Evolutionary conservation across 2,329 filamentous ascomycete species (phyloP).

Genomic region (Fusarium compactum): DNA sequence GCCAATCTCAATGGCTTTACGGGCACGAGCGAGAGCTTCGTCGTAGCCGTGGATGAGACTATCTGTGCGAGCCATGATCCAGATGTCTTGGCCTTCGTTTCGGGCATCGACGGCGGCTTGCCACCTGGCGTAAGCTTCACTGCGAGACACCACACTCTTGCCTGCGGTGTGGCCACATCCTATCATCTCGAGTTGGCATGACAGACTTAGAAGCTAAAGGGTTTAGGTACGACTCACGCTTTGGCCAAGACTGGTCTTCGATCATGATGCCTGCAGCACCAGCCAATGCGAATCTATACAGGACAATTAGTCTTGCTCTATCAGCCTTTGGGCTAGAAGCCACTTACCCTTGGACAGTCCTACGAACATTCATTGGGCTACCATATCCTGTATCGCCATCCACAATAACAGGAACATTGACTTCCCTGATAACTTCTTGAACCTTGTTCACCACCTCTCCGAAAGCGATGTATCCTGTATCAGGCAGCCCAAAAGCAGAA

Average conservation of each 20-base stretch:
- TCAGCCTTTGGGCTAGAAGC: fast-evolving
- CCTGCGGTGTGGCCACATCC: conserved; percentile 57
- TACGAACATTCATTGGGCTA: conserved; percentile 59
- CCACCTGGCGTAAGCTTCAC: conserved; percentile 59
- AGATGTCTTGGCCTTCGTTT: conserved; percentile 59
- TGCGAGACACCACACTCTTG: conserved; percentile 59
- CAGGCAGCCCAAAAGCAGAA: conserved; percentile 56
- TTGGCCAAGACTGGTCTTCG: conserved; percentile 63
- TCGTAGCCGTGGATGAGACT: conserved; percentile 57
- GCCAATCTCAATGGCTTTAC: conserved; percentile 57
- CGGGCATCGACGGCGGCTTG: conserved; percentile 61
- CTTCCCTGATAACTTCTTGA: conserved; percentile 55
- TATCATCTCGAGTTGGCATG: not conserved
- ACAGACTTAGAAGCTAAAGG: not conserved
- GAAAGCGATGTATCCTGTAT: conserved; percentile 63
- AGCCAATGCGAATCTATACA: conserved; percentile 54
- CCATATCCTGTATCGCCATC: conserved; percentile 64
- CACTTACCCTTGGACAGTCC: conserved; percentile 55
- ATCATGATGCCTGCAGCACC: conserved; percentile 57
- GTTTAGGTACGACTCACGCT: conserved; percentile 50
- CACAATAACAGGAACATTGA: conserved; percentile 56
- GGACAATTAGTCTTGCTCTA: not conserved
- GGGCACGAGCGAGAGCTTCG: conserved; percentile 57
- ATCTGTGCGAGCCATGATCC: conserved; percentile 60
- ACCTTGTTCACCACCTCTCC: conserved; percentile 60